These are phyloP conservation scores for Akanthomyces lecanii DNA, from an alignment of 2,329 filamentous ascomycete species.

Conservation along the genomic window DNA sequence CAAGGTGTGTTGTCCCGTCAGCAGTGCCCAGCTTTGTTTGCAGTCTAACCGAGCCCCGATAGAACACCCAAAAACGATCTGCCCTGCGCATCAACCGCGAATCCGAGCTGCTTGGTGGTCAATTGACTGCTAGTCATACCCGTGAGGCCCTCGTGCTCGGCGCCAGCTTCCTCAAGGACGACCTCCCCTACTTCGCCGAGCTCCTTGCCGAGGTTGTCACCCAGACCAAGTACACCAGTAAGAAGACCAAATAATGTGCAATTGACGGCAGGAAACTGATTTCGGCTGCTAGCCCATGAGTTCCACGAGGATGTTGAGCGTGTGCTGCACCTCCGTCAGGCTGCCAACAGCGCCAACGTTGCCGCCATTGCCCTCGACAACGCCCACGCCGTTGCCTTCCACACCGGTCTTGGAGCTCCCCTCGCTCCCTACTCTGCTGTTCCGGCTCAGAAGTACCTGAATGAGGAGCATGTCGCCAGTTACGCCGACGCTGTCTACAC, in stretches of 20 bases:
- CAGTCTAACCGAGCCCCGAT: slow-evolving; percentile 21
- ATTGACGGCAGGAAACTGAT: slow-evolving; percentile 17
- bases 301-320: slow-evolving; percentile 83
- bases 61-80: slow-evolving; percentile 85
- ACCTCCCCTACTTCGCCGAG: slow-evolving; percentile 97
- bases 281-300: slow-evolving; percentile 64
- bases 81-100: slow-evolving; percentile 91
- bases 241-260: slow-evolving; percentile 30
- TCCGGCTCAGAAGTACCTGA: slow-evolving; percentile 75
- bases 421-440: slow-evolving; percentile 68
- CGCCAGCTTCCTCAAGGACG: slow-evolving; percentile 91
- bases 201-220: slow-evolving; percentile 87
- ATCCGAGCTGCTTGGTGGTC: slow-evolving; percentile 88
- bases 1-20: slow-evolving; percentile 58
- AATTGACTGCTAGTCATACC: slow-evolving; percentile 83
- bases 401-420: slow-evolving; percentile 81
- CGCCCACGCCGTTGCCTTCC: slow-evolving; percentile 83
- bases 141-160: slow-evolving; percentile 89
- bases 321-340: slow-evolving; percentile 73
- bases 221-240: slow-evolving; percentile 79
- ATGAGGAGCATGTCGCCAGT: slow-evolving; percentile 66
- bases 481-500: slow-evolving; percentile 78
- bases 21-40: slow-evolving; percentile 44
- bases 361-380: slow-evolving; percentile 74
- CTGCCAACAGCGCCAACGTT: slow-evolving; percentile 60